Percentiles rank a stretch among this genome's conserved stretches.
Evolutionary conservation across 140 eudicot species (phyloP).

Genomic region (Oenanthe javanica): DNA sequence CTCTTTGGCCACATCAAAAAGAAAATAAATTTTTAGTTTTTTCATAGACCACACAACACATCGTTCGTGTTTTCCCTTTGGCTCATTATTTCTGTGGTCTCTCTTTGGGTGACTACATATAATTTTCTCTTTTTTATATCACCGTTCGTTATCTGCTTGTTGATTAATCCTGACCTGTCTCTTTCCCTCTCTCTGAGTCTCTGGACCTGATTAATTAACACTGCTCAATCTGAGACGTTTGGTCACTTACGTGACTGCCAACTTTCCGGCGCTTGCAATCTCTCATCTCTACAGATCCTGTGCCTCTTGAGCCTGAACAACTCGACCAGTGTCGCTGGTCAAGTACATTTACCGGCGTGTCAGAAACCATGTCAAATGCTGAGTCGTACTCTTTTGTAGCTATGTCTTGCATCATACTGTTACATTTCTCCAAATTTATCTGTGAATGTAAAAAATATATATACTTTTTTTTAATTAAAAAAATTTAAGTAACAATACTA

Average conservation of each 20-base stretch:
- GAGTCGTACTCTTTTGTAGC: conserved; percentile 1
- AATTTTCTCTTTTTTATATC: background rate
- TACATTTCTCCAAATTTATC: conserved; percentile 28
- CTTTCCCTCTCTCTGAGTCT: background rate
- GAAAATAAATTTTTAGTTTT: background rate
- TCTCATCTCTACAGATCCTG: background rate
- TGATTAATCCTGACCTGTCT: background rate
- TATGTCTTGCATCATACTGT: conserved; percentile 19
- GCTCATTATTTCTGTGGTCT: background rate
- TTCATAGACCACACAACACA: background rate
- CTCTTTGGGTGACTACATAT: background rate
- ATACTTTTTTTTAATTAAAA: background rate
- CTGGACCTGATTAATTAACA: background rate
- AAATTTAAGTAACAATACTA: background rate
- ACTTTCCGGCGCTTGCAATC: conserved; percentile 23
- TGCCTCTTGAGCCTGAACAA: conserved; percentile 12
- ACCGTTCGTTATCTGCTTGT: background rate
- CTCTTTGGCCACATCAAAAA: background rate
- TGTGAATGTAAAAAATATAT: background rate
- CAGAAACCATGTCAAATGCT: background rate
- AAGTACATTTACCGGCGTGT: conserved; percentile 14
- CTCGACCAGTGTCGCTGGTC: conserved; percentile 16
- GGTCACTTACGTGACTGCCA: background rate
- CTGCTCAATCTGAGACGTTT: conserved; percentile 18
- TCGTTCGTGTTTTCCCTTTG: background rate